Percentiles rank a stretch among this genome's conserved stretches.
phyloP scores from a whole-genome alignment of 164 flowering plant species.

The Macadamia tetraphylla region DNA sequence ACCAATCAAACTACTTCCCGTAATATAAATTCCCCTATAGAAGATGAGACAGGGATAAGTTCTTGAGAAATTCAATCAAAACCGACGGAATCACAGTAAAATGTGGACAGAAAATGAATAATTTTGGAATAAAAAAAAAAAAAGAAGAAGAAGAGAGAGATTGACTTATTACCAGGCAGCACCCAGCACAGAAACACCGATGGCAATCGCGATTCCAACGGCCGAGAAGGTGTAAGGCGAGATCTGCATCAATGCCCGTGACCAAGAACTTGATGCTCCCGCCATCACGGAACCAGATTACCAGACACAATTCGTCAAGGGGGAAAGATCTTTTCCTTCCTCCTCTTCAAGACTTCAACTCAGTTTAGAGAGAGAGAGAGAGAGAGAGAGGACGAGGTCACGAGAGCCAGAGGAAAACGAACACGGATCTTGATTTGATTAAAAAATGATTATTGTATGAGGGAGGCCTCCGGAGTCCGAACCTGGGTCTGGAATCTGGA shows the following conservation, averaged over 20 bases:
- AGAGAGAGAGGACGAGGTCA: too few relatives aligned
- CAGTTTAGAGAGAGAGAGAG: too few relatives aligned
- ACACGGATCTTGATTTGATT: too few relatives aligned
- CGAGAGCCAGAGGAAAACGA: too few relatives aligned
- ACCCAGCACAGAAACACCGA: slow-evolving; percentile 96
- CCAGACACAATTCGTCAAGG: neutral
- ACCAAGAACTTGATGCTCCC: slow-evolving; percentile 33
- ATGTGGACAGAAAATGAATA: too few relatives aligned
- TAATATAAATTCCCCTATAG: slow-evolving; percentile 70
- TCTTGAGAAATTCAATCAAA: neutral
- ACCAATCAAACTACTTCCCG: slow-evolving; percentile 95
- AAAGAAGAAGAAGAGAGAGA: neutral
- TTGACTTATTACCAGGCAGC: slow-evolving; percentile 70
- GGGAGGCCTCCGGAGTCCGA: too few relatives aligned
- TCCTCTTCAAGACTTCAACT: too few relatives aligned
- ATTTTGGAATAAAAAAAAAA: neutral
- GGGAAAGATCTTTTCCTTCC: too few relatives aligned
- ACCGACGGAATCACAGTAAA: slow-evolving; percentile 7
- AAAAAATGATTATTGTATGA: too few relatives aligned
- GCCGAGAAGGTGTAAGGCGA: slow-evolving; percentile 95
- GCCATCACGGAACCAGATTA: neutral
- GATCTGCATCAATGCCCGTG: slow-evolving; percentile 58
- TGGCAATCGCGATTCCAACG: slow-evolving; percentile 84
- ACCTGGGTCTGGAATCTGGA: too few relatives aligned
- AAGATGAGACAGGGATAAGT: too few relatives aligned